A percentile compares a stretch with the other conserved stretches of the same genome.
Evolutionary conservation across 2,329 filamentous ascomycete genomes (phyloP).

Genomic region (Lasiodiplodia sp.): DNA sequence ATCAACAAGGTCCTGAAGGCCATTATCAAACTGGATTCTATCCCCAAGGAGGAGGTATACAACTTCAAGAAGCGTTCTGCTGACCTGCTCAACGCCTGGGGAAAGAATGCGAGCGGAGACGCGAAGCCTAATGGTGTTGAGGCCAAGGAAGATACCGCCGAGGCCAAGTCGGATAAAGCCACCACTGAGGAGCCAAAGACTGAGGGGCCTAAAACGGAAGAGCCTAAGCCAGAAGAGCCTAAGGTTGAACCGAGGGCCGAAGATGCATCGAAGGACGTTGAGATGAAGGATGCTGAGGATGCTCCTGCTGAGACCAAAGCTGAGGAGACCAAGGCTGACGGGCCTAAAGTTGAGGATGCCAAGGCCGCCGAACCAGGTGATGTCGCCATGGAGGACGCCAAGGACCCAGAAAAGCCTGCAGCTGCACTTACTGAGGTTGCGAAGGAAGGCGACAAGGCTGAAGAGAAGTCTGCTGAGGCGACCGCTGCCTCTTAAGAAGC

Average conservation of each 20-base stretch:
- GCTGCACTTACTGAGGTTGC: slow-evolving; percentile 1
- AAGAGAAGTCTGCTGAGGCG: neutral
- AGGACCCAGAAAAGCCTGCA: neutral
- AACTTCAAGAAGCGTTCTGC: slow-evolving; percentile 86
- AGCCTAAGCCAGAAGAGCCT: slow-evolving; percentile 47
- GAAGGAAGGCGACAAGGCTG: neutral
- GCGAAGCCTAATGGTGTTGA: slow-evolving; percentile 53
- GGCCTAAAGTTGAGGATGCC: slow-evolving; percentile 42
- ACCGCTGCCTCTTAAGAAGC: neutral
- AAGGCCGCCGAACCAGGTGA: slow-evolving; percentile 30
- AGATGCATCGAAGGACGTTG: slow-evolving; percentile 40
- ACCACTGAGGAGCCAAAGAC: slow-evolving; percentile 39
- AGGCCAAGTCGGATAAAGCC: slow-evolving; percentile 34
- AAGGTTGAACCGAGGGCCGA: slow-evolving; percentile 47
- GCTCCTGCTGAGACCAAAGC: slow-evolving; percentile 33
- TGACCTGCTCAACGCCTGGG: slow-evolving; percentile 86
- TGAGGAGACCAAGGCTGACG: slow-evolving; percentile 33
- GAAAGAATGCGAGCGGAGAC: slow-evolving; percentile 68
- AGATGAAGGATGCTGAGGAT: slow-evolving; percentile 43
- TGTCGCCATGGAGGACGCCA: slow-evolving; percentile 1
- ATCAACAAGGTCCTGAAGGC: slow-evolving; percentile 98
- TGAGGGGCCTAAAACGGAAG: slow-evolving; percentile 45
- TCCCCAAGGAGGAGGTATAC: slow-evolving; percentile 88
- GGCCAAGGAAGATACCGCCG: slow-evolving; percentile 33
- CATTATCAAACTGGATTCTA: slow-evolving; percentile 84